Evolutionary conservation across 257 asterid genomes (phyloP), one percentile per base, ranked within the genome.

Genomic region (Paraleonurus japonicus): DNA sequence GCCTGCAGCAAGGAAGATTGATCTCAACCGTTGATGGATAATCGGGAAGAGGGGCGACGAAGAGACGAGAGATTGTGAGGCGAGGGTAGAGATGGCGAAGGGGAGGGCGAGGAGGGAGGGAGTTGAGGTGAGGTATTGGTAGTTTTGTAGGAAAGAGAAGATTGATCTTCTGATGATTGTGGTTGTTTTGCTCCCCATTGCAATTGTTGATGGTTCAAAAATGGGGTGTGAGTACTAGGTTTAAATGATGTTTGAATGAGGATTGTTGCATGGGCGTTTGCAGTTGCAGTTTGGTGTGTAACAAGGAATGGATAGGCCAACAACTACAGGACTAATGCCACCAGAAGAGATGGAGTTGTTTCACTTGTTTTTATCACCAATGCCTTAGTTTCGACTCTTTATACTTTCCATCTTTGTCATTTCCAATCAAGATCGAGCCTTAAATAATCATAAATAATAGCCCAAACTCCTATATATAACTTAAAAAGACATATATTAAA

Each of bases 1-100:
- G 2, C 96, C 96, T 0, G 95, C 89, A 0, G 97, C 92, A 4
- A 81, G 82, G 27, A 88, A 89, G 28, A 94, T 73, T 6, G 88
- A 67, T 33, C 53, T 72, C 1, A 91, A 19, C 4, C 95, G 87
- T 30, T 24, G 61, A 0, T 79, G 81, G 32, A 87, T 69, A 1
- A 75, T 32, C 0, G 79, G 76, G 26, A 81, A 78, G 2, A 87
- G 80, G 7, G 76, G 30, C 0, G 86, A 89, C 0, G 88, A 79
- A 0, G 87, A 70, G 65, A 83, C 8, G 60, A 84, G 78, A 24
- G 88, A 69, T 68, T 87, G 96, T 3, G 86, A 45, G 4, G 89
- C 23, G 71, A 94, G 96, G 71, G 66, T 10, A 0, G 92, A 75
- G 75, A 77, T 83, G n/a, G 96, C 94, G 8, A 82, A 89, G 1